Base-by-base conservation (phyloP, 75 land plant genomes). In the Cunninghamia lanceolata region DNA sequence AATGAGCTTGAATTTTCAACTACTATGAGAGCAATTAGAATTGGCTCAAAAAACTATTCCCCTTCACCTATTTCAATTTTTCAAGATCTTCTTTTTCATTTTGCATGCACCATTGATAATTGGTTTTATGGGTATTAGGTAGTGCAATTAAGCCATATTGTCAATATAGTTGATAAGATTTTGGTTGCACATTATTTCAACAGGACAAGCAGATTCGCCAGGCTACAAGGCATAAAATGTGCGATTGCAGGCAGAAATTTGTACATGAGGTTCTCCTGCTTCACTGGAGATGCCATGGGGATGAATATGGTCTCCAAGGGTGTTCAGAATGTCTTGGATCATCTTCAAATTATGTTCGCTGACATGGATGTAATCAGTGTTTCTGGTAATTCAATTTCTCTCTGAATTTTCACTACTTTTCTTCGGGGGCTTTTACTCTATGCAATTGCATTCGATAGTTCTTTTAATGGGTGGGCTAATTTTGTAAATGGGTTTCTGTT, bases 221-320 rank as follows among this genome's bases (percentile, higher is more conserved):
- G 91, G 88, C 91, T 96, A 16, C 95, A 95, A 50, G 74, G 85
- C 14, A 85, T 96, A 21, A n/a, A n/a, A n/a, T n/a, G n/a, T n/a
- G n/a, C n/a, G n/a, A n/a, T n/a, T n/a, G n/a, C n/a, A n/a, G n/a
- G 99, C 66, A 93, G 92, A 78, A 96, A 95, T 87, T 86, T 93
- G 5, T 96, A 96, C 86, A 89, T 93, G 77, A 91, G 99, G 76
- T 96, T 96, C 82, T 85, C 47, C 43, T 94, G 94, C 88, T 90
- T 88, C 87, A 96, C 99, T 32, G 96, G 97, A 83, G 92, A 96
- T 89, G 97, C 98, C 10, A 96, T 96, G 98, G 96, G 98, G 34
- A 96, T 96, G 98, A 96, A 96, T 88, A 95, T 96, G 98, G 92
- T 95, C 0, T 94, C 98, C 19, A 96, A 96, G 83, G 98, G 96